Percentiles rank a stretch among this genome's conserved stretches.
Conservation (phyloP, 2,329 filamentous ascomycete genomes). For the Simplicillium aogashimaense region DNA sequence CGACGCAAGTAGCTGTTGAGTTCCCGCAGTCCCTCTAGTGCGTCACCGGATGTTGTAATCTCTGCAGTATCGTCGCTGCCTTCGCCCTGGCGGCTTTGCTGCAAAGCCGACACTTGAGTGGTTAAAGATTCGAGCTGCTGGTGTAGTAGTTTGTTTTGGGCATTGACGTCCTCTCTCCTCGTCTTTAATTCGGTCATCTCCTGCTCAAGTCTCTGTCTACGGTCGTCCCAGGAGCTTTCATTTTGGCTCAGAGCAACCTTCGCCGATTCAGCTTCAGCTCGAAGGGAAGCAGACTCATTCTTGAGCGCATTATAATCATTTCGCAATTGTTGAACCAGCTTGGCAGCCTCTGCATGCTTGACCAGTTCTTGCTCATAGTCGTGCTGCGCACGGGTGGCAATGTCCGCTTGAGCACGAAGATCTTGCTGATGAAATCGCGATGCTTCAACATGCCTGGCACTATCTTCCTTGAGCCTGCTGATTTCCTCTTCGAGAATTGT, state of each 20-base stretch:
- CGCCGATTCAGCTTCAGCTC: slow-evolving; percentile 76
- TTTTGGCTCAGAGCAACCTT: slow-evolving; percentile 70
- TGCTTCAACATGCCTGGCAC: slow-evolving; percentile 68
- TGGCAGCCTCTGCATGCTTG: slow-evolving; percentile 93
- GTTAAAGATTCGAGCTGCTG: slow-evolving; percentile 79
- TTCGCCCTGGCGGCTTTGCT: slow-evolving; percentile 58
- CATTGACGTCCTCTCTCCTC: slow-evolving; percentile 72
- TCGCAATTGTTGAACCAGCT: slow-evolving; percentile 68
- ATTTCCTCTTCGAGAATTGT: slow-evolving; percentile 69
- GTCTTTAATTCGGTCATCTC: slow-evolving; percentile 72
- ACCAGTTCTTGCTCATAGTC: slow-evolving; percentile 92
- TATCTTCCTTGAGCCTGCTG: slow-evolving; percentile 70
- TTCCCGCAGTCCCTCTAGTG: slow-evolving; percentile 71
- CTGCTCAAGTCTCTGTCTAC: slow-evolving; percentile 68
- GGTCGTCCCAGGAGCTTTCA: slow-evolving; percentile 80
- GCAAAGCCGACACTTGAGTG: slow-evolving; percentile 67
- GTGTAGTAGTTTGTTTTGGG: slow-evolving; percentile 86
- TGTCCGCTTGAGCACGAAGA: slow-evolving; percentile 84
- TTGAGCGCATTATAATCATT: slow-evolving; percentile 74
- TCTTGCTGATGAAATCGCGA: slow-evolving; percentile 84
- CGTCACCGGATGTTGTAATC: slow-evolving; percentile 43
- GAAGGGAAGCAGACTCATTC: slow-evolving; percentile 64
- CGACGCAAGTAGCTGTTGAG: slow-evolving; percentile 84
- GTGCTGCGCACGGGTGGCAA: slow-evolving; percentile 85
- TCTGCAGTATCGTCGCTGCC: slow-evolving; percentile 43